phyloP scores from a whole-genome alignment of 495 filamentous ascomycete genomes.

The Lepraria neglecta region DNA sequence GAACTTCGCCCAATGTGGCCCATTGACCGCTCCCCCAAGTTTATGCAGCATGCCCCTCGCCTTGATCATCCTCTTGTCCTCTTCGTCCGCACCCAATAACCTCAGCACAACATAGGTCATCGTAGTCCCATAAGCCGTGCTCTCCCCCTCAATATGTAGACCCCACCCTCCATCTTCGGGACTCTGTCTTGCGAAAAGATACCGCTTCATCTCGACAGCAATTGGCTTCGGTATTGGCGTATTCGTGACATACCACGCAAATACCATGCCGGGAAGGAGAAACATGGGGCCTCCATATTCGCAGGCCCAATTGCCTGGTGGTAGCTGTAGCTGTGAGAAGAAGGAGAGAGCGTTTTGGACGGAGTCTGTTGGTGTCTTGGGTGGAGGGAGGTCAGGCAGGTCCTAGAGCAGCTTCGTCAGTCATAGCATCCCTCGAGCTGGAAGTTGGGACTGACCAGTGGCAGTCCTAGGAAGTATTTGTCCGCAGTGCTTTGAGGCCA shows the following conservation, averaged over 20 bases:
- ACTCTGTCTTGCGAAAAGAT: conserved; percentile 82
- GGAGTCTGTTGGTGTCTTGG: conserved; percentile 67
- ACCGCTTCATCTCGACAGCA: conserved; percentile 85
- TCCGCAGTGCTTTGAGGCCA: conserved; percentile 87
- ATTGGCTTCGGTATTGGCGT: conserved; percentile 77
- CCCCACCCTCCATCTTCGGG: conserved; percentile 94
- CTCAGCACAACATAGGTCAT: conserved; percentile 87
- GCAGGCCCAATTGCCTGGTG: conserved; percentile 89
- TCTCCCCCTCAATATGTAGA: conserved; percentile 91
- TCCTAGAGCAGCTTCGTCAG: conserved; percentile 41
- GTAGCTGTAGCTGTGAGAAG: conserved; percentile 83
- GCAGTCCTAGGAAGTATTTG: conserved; percentile 74
- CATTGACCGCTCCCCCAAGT: conserved; percentile 77
- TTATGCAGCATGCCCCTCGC: conserved; percentile 76
- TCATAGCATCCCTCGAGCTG: conserved; percentile 18
- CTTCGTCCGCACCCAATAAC: conserved; percentile 79
- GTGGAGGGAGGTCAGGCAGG: conserved; percentile 61
- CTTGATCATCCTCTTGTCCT: conserved; percentile 80
- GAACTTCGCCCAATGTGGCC: conserved; percentile 93
- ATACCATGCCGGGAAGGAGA: conserved; percentile 75
- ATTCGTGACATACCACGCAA: conserved; percentile 86
- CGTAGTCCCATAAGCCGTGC: conserved; percentile 79
- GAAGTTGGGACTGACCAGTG: conserved; percentile 41
- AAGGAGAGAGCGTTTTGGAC: conserved; percentile 80
- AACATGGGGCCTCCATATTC: conserved; percentile 93